These are phyloP conservation scores for Coniochaeta ligniaria DNA, from an alignment of 2,329 filamentous ascomycete species.

Conservation along the genomic window DNA sequence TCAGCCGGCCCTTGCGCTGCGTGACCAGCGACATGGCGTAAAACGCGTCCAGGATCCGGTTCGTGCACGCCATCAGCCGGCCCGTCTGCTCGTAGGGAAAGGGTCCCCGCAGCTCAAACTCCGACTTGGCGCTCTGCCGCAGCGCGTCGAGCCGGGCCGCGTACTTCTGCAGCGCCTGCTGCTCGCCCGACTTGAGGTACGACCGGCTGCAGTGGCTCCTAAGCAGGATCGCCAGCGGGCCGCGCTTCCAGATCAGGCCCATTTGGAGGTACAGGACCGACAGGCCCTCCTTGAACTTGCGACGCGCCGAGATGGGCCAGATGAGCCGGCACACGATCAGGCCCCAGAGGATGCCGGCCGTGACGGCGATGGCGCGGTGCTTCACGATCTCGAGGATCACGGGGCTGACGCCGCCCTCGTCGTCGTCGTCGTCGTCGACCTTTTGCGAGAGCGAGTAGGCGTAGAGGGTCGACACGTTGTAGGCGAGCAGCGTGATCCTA, in stretches of 20 bases:
- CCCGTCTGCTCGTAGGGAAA: conserved; percentile 71
- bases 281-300: conserved; percentile 82
- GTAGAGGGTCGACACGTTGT: conserved; percentile 92
- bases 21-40: conserved; percentile 95
- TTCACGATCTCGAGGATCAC: conserved; percentile 82
- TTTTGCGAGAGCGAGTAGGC: conserved; percentile 81
- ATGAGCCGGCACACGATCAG: conserved; percentile 82
- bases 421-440: conserved; percentile 76
- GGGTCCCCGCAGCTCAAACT: conserved; percentile 82
- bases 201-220: conserved; percentile 50
- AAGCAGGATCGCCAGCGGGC: conserved; percentile 70
- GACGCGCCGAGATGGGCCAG: conserved; percentile 87
- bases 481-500: conserved; percentile 88
- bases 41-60: conserved; percentile 84
- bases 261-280: conserved; percentile 91
- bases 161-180: conserved; percentile 79
- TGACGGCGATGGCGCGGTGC: conserved; percentile 81
- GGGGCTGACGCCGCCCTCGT: conserved; percentile 78
- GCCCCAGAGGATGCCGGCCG: conserved; percentile 84
- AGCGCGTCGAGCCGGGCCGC: conserved; percentile 66
- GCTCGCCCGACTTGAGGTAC: conserved; percentile 85
- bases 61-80: conserved; percentile 71
- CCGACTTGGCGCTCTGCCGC: conserved; percentile 65
- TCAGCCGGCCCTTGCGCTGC: conserved; percentile 67
- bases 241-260: conserved; percentile 92